These are phyloP conservation scores for Guillardia theta DNA, from an alignment of 78 protist species.

Conservation along the genomic window DNA sequence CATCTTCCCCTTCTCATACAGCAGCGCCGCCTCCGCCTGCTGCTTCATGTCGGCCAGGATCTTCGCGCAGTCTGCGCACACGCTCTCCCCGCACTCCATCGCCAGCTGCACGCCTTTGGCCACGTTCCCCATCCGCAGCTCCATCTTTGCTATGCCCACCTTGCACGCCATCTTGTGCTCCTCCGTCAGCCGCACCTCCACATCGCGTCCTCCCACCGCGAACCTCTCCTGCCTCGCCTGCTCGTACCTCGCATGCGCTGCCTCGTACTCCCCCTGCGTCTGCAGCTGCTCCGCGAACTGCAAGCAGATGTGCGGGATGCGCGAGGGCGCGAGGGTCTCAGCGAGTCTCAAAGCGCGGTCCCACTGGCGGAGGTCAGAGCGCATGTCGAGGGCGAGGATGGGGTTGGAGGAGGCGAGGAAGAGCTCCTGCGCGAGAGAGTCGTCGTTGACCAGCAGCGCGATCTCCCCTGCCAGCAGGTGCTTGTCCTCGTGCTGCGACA, in stretches of 20 bases:
- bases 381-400: slow-evolving; percentile 77
- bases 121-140: not conserved
- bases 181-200: not conserved
- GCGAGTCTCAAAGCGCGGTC: slow-evolving; percentile 70
- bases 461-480: slow-evolving; percentile 70
- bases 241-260: not conserved
- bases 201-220: not conserved
- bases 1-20: slow-evolving; percentile 54
- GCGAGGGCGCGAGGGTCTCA: slow-evolving; percentile 54
- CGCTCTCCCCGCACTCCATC: not conserved
- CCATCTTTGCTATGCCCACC: not conserved
- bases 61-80: slow-evolving; percentile 65
- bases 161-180: not conserved
- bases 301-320: not conserved
- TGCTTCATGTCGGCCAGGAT: slow-evolving; percentile 66
- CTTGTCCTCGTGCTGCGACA: slow-evolving; percentile 58
- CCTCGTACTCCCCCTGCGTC: slow-evolving; percentile 58
- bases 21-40: slow-evolving; percentile 67
- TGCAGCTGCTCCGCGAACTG: slow-evolving; percentile 80
- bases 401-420: slow-evolving; percentile 57
- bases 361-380: slow-evolving; percentile 53
- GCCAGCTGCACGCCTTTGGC: slow-evolving; percentile 45
- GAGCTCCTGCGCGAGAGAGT: slow-evolving; percentile 59
- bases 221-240: not conserved
- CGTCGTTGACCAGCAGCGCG: slow-evolving; percentile 52